Base-by-base conservation (phyloP, 768 basidiomycete genomes). In the Suillus placidus region DNA sequence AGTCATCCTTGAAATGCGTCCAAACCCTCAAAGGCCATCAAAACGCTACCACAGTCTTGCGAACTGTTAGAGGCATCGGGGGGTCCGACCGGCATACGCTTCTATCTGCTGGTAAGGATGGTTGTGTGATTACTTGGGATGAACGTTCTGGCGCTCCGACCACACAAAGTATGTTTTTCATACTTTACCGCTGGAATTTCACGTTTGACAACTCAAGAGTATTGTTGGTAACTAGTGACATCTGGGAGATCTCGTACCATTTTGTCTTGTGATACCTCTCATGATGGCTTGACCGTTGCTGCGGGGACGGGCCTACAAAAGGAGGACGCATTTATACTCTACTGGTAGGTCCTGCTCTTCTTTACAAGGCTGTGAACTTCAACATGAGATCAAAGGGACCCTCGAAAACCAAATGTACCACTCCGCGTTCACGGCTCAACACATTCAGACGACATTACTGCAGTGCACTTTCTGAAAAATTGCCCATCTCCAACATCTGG, bases 401-500 rank as follows among this genome's bases (percentile, higher is more conserved):
- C 90, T 23, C 87, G 95, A n/a, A 86, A 88, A 62, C 87, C 94
- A 12, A 82, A 80, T 2, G 82, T 84, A 1, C 91, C 90, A 5
- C 73, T 94, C 2, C 87, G 92, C 38, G 82, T 80, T n/a, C 95
- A 97, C 76, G 80, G 86, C 4, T 93, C 91, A 3, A 94, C 94
- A 0, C 95, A 98, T 72, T 96, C 95, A 3, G 95, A 98, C 76
- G 95, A 98, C 72, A 87, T 98, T 64, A 97, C 95, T 0, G 82
- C 86, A 6, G 76, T 97, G 0, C 84, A 85, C 62, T 92, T 92
- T 64, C 58, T 63, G 47, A 72, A 71, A 30, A 58, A 47, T 34
- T 68, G 56, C 42, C 52, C 60, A 16, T 79, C 83, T 58, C 79
- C 80, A 4, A 68, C 70, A 51, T 70, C 79, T 0, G 71, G 78